Conservation (phyloP, 345 rosid genomes). For the Hirschfeldia incana region DNA sequence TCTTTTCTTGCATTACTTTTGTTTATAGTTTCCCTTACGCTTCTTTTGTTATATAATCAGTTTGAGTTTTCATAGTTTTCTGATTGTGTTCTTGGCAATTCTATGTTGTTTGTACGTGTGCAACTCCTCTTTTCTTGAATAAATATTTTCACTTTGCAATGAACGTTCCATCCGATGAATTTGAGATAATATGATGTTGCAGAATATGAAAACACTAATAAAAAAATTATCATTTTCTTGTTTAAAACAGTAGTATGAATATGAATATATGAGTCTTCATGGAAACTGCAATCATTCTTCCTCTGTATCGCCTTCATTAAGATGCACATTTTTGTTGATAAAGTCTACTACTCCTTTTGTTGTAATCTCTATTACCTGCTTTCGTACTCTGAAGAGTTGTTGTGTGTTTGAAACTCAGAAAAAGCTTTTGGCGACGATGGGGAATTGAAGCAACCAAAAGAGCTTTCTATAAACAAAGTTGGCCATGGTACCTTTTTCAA, state of each 20-base stretch:
- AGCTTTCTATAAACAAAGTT: conserved; percentile 91
- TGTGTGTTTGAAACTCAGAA: conserved; percentile 48
- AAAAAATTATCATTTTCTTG: no score
- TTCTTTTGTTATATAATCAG: neutral
- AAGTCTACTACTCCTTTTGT: neutral
- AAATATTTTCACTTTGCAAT: neutral
- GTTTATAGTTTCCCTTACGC: neutral
- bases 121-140: neutral
- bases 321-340: neutral
- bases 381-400: neutral
- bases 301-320: neutral
- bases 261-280: neutral
- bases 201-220: no score
- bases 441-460: conserved; percentile 73
- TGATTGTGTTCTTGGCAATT: neutral
- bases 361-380: neutral
- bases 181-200: neutral
- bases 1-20: no score
- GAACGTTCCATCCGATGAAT: neutral
- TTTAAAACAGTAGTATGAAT: neutral
- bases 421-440: conserved; percentile 88
- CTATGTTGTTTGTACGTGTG: neutral
- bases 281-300: neutral
- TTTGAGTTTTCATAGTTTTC: neutral
- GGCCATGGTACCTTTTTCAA: conserved; percentile 67